Evolutionary conservation across 1,139 yeast genomes (phyloP).

Genomic region (Blastobotrys aristatus): DNA sequence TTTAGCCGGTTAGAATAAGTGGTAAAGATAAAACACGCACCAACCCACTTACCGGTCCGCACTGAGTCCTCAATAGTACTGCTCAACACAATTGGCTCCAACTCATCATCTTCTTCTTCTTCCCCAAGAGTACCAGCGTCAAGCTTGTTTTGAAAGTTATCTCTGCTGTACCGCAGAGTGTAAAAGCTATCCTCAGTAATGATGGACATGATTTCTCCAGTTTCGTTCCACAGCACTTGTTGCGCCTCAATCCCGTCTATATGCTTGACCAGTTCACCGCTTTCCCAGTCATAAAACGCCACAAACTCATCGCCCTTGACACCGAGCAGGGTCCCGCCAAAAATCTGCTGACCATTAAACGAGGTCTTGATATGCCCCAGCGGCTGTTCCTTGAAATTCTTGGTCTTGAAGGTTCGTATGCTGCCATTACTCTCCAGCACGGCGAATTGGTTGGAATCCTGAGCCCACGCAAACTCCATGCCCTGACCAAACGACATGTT

Average conservation of each 20-base stretch:
- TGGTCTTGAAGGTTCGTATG: conserved; percentile 70
- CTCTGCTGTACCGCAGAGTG: conserved; percentile 68
- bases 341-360: conserved; percentile 74
- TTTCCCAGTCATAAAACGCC: conserved; percentile 91
- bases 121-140: conserved; percentile 53
- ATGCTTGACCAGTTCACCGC: conserved; percentile 76
- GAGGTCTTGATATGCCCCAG: conserved; percentile 51
- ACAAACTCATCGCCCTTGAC: conserved; percentile 67
- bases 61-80: conserved; percentile 72
- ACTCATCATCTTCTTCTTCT: conserved; percentile 82
- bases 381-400: conserved; percentile 77
- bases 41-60: conserved; percentile 90
- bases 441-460: conserved; percentile 84
- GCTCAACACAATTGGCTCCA: conserved; percentile 76
- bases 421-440: conserved; percentile 63
- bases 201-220: conserved; percentile 82
- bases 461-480: conserved; percentile 90
- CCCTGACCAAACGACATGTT: conserved; percentile 91
- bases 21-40: conserved; percentile 92
- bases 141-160: conserved; percentile 59
- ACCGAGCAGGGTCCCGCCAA: conserved; percentile 82
- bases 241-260: conserved; percentile 57
- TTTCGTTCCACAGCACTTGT: conserved; percentile 88
- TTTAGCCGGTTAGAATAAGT: conserved; percentile 81
- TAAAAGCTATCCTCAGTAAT: conserved; percentile 75